These are phyloP conservation scores for Coemansia sp. DNA, from an alignment of 192 early-diverging fungal species.

Conservation along the genomic window DNA sequence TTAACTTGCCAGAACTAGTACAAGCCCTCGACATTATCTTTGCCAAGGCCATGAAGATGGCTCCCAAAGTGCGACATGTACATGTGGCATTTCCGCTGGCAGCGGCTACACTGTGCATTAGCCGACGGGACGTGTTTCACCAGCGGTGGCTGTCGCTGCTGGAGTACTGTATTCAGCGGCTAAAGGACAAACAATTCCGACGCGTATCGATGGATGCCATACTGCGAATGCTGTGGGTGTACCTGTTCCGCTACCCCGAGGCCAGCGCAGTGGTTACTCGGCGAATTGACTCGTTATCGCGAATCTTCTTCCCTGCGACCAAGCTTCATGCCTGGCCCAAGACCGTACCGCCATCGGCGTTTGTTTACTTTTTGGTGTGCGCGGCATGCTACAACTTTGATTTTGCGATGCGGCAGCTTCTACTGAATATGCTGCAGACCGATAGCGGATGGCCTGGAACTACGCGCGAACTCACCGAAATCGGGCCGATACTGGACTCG, in stretches of 20 bases:
- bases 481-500: conserved; percentile 45
- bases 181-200: conserved; percentile 76
- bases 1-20: conserved; percentile 91
- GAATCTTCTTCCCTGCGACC: conserved; percentile 57
- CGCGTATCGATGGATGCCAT: conserved; percentile 78
- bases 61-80: conserved; percentile 79
- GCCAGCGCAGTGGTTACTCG: conserved; percentile 51
- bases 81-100: conserved; percentile 80
- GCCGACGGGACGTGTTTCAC: conserved; percentile 85
- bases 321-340: conserved; percentile 58
- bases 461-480: conserved; percentile 38
- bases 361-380: conserved; percentile 54
- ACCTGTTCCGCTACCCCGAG: conserved; percentile 88
- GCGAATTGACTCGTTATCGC: conserved; percentile 52
- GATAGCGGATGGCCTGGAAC: conserved; percentile 56
- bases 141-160: conserved; percentile 73
- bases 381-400: conserved; percentile 58
- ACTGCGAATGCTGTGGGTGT: conserved; percentile 87
- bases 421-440: conserved; percentile 49
- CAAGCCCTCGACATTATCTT: conserved; percentile 91
- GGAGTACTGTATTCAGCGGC: conserved; percentile 68
- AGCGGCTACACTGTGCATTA: conserved; percentile 89
- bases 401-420: conserved; percentile 46
- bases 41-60: conserved; percentile 88
- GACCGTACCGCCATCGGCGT: conserved; percentile 49